These are phyloP conservation scores for Angomonas desouzai DNA, from an alignment of 208 protist species.

Conservation along the genomic window DNA sequence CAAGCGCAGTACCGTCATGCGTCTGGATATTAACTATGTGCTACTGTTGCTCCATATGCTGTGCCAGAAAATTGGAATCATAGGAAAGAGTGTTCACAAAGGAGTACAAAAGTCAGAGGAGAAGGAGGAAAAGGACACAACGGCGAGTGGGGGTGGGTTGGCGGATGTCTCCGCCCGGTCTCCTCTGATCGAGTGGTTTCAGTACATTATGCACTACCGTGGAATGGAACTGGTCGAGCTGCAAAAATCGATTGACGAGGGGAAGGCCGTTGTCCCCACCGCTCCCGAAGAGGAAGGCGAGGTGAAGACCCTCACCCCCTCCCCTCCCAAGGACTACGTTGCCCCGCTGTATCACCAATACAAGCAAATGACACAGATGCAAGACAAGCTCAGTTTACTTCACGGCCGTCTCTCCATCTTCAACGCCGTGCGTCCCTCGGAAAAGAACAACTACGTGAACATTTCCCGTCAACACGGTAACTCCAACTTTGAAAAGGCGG, in stretches of 20 bases:
- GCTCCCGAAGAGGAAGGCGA: slow-evolving; percentile 7
- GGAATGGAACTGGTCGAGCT: slow-evolving; percentile 73
- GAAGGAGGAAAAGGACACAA: background rate
- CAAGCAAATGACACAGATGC: slow-evolving; percentile 41
- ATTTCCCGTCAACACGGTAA: slow-evolving; percentile 27
- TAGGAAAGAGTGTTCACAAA: slow-evolving; percentile 23
- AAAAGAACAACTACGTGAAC: slow-evolving; percentile 58
- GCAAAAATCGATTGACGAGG: slow-evolving; percentile 25
- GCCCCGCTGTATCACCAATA: slow-evolving; percentile 82
- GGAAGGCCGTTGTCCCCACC: background rate
- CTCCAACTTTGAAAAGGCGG: slow-evolving; percentile 46
- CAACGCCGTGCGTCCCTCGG: slow-evolving; percentile 63
- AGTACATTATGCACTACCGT: slow-evolving; percentile 70
- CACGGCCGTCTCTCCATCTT: slow-evolving; percentile 82
- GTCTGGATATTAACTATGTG: slow-evolving; percentile 71
- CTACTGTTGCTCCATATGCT: slow-evolving; percentile 74
- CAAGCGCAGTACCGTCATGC: slow-evolving; percentile 59
- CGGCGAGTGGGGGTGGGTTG: slow-evolving; percentile 21
- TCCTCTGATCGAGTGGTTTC: slow-evolving; percentile 71
- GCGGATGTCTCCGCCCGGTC: slow-evolving; percentile 46
- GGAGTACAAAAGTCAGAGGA: background rate
- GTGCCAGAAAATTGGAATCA: slow-evolving; percentile 48
- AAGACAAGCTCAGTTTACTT: slow-evolving; percentile 66
- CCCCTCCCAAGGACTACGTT: slow-evolving; percentile 68
- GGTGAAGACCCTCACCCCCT: slow-evolving; percentile 11